Evolutionary conservation across 2,329 filamentous ascomycete species (phyloP), one percentile per base, ranked within the genome.

Genomic region (Endothia cerciana): DNA sequence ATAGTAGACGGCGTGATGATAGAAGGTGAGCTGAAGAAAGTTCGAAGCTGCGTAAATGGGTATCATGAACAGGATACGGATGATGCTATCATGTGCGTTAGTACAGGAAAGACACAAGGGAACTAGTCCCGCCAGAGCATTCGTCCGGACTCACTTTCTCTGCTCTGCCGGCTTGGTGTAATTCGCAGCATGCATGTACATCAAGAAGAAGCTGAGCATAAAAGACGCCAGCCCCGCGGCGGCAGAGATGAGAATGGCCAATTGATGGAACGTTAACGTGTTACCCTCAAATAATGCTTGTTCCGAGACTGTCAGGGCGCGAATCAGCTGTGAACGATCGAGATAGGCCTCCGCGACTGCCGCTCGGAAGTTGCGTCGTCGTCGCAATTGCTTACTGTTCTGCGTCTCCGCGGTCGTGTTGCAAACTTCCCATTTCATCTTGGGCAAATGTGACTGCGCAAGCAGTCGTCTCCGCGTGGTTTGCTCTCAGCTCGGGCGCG

Each of bases 21-120:
- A 94, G 79, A 86, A 93, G 70, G 85, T 82, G 71, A 92, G 87
- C 67, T 88, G 89, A 45, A 94, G 83, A 74, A 91, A 91, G 41
- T 91, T 89, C 25, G 93, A 89, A 47, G 88, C 81, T 60, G 90
- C 84, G 77, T 96, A 96, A 68, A 96, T 83, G 47, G 93, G 93
- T 60, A 96, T 87, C 91, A 96, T 94, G 76, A 94, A 89, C 33
- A 97, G 84, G 70, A 97, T 94, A 59, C 93, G 91, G 72, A 96
- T 94, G 73, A 95, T 93, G 74, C 89, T 92, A 71, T 58, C 58
- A 43, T n/a, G 19, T 10, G 36, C 10, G 56, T 68, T 25, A 68
- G 66, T 38, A 59, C 17, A 11, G 65, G 58, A 15, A 62, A 41
- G 22, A 58, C 55, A 41, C 33, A 17, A 19, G 17, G 0, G 13